phyloP scores from a whole-genome alignment of 2,329 filamentous ascomycete genomes.

The Xylariaceae sp. region DNA sequence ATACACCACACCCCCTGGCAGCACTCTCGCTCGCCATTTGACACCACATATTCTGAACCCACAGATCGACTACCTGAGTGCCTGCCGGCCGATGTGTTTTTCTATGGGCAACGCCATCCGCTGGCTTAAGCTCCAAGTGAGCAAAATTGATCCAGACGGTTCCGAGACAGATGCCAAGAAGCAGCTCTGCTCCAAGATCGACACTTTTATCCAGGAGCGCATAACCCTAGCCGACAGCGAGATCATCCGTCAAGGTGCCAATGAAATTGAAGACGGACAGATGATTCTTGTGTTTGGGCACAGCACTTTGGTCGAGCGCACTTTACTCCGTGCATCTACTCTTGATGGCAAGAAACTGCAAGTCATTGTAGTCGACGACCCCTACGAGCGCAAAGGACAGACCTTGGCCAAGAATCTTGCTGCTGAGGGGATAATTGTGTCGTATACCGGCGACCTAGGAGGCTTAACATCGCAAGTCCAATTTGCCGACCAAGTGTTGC shows the following conservation, averaged over 20 bases:
- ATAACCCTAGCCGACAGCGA: conserved; percentile 83
- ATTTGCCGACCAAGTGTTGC: conserved; percentile 63
- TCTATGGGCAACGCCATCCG: conserved; percentile 96
- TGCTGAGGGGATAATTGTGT: conserved; percentile 67
- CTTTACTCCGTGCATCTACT: conserved; percentile 67
- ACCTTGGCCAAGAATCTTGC: conserved; percentile 65
- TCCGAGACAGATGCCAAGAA: conserved; percentile 80
- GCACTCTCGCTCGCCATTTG: conserved; percentile 84
- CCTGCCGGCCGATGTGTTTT: conserved; percentile 92
- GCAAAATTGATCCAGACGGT: conserved; percentile 81
- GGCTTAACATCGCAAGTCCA: conserved; percentile 72
- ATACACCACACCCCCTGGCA: conserved; percentile 84
- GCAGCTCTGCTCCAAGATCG: conserved; percentile 73
- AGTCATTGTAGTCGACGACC: conserved; percentile 78
- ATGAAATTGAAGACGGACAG: conserved; percentile 74
- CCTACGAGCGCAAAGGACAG: conserved; percentile 49
- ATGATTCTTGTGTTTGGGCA: conserved; percentile 84
- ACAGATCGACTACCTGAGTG: conserved; percentile 91
- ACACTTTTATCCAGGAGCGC: conserved; percentile 85
- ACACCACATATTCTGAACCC: conserved; percentile 87
- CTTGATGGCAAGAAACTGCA: conserved; percentile 69
- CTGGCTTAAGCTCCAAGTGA: conserved; percentile 88
- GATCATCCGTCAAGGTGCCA: conserved; percentile 71
- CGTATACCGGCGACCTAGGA: conserved; percentile 74
- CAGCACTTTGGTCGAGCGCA: conserved; percentile 79